phyloP scores from a whole-genome alignment of 331 rosid genomes.

The Pyrus hybrid region DNA sequence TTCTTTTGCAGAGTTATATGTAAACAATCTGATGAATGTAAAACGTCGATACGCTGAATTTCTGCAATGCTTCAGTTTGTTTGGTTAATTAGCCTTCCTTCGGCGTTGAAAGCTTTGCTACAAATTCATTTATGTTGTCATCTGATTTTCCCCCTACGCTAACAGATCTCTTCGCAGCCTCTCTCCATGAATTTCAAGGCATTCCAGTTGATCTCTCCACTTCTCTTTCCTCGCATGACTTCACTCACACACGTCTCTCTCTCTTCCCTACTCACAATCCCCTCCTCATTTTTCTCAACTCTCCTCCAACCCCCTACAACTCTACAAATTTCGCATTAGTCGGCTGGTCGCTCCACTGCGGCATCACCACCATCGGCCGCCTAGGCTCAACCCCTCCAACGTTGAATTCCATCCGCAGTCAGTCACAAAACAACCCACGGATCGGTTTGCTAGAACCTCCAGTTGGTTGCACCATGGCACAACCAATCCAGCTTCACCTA shows the following conservation, averaged over 20 bases:
- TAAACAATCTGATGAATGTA: background rate
- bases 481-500: constrained; percentile 19
- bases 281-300: constrained; percentile 21
- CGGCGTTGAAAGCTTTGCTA: constrained; percentile 1
- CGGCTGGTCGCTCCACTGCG: constrained; percentile 36
- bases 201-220: constrained; percentile 22
- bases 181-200: constrained; percentile 22
- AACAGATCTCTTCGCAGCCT: constrained; percentile 24
- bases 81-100: background rate
- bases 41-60: background rate
- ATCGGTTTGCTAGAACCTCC: constrained; percentile 23
- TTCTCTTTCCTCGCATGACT: constrained; percentile 24
- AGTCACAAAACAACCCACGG: constrained; percentile 36
- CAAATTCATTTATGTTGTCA: constrained; percentile 17
- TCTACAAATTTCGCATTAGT: constrained; percentile 32
- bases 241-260: constrained; percentile 13
- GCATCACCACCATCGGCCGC: constrained; percentile 35
- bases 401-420: constrained; percentile 42
- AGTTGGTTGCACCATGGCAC: constrained; percentile 43
- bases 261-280: constrained; percentile 19
- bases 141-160: constrained; percentile 27
- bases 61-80: background rate
- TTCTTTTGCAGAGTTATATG: background rate
- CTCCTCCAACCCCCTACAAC: constrained; percentile 28
- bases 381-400: constrained; percentile 29